These are phyloP conservation scores for Trypanosoma mega DNA, from an alignment of 208 protist species.

Conservation along the genomic window DNA sequence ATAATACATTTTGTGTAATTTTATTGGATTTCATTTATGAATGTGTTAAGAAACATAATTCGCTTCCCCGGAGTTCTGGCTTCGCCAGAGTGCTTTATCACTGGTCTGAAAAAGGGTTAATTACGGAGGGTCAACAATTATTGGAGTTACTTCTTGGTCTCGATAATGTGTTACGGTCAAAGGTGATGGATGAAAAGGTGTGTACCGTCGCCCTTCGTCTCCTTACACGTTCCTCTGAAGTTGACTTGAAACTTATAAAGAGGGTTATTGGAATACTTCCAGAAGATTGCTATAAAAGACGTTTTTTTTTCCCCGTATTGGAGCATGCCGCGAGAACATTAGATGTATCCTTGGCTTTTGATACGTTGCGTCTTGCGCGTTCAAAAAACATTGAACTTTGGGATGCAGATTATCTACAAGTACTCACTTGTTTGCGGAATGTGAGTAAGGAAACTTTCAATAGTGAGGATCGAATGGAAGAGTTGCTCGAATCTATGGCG, in stretches of 20 bases:
- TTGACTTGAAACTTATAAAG: slow-evolving; percentile 31
- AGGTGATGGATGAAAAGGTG: slow-evolving; percentile 67
- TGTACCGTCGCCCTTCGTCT: slow-evolving; percentile 68
- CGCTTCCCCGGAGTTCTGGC: slow-evolving; percentile 51
- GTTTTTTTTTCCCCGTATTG: slow-evolving; percentile 69
- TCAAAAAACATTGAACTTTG: slow-evolving; percentile 64
- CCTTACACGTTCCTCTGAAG: slow-evolving; percentile 19
- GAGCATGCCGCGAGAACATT: slow-evolving; percentile 31
- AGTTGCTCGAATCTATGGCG: slow-evolving; percentile 47
- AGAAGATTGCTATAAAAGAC: slow-evolving; percentile 47
- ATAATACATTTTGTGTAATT: slow-evolving; percentile 8
- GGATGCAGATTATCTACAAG: slow-evolving; percentile 72
- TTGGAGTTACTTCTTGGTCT: slow-evolving; percentile 31
- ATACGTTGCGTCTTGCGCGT: slow-evolving; percentile 38
- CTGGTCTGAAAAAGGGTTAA: slow-evolving; percentile 36
- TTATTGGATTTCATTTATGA: slow-evolving; percentile 44
- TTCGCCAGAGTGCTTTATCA: slow-evolving; percentile 63
- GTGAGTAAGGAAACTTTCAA: background rate
- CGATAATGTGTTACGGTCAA: slow-evolving; percentile 15
- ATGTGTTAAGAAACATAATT: slow-evolving; percentile 39
- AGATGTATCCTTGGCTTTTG: slow-evolving; percentile 40
- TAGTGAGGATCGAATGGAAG: slow-evolving; percentile 16
- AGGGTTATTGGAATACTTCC: slow-evolving; percentile 51
- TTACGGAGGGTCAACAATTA: slow-evolving; percentile 31
- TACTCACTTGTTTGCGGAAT: slow-evolving; percentile 41